Evolutionary conservation across 2,329 filamentous ascomycete species (phyloP).

Genomic region (Botrytis galanthina): DNA sequence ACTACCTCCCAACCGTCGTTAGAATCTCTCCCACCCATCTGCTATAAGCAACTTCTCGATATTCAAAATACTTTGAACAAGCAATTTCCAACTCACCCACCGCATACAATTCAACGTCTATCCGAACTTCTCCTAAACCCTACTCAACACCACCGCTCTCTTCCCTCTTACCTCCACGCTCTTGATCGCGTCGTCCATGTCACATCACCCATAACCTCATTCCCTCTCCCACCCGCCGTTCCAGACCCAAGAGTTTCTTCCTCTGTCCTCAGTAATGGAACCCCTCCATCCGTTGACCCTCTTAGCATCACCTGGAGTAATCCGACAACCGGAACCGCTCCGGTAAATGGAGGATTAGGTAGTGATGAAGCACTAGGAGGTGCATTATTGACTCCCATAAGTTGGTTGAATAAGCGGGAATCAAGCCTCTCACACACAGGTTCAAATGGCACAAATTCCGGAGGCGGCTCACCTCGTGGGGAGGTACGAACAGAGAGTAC

Average conservation of each 20-base stretch:
- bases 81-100: constrained; percentile 72
- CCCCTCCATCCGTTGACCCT: constrained; percentile 37
- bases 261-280: constrained; percentile 59
- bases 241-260: constrained; percentile 54
- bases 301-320: constrained; percentile 50
- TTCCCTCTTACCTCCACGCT: constrained; percentile 84
- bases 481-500: constrained; percentile 71
- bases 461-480: constrained; percentile 31
- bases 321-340: constrained; percentile 38
- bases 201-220: constrained; percentile 75
- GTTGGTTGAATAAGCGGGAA: constrained; percentile 65
- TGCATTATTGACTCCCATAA: constrained; percentile 87
- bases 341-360: constrained; percentile 51
- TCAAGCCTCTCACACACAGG: constrained; percentile 22
- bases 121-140: constrained; percentile 81
- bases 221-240: constrained; percentile 73
- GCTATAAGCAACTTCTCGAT: constrained; percentile 46
- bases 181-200: constrained; percentile 89
- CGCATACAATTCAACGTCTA: constrained; percentile 89
- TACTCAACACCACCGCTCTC: constrained; percentile 72
- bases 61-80: constrained; percentile 60
- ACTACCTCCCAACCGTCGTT: neutral
- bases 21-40: constrained; percentile 5
- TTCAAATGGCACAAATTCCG: constrained; percentile 15
- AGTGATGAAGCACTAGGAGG: constrained; percentile 89